Conservation (phyloP, 129 eudicot genomes). For the Helianthus annuus region DNA sequence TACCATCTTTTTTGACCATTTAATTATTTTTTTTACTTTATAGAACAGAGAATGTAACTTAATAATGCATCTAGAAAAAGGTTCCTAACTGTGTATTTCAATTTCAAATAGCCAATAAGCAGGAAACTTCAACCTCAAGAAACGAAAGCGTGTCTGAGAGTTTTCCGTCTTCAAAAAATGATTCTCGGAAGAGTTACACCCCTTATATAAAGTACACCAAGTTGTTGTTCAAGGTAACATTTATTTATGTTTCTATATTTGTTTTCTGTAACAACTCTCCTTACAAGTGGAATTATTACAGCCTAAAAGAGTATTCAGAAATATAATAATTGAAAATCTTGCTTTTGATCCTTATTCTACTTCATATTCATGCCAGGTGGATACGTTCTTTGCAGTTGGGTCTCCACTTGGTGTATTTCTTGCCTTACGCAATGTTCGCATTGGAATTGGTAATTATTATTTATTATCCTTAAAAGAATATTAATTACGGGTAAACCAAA, state of each 20-base stretch:
- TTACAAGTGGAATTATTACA: not conserved
- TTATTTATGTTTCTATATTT: not conserved
- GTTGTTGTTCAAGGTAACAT: slow-evolving; percentile 72
- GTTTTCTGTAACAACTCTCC: not conserved
- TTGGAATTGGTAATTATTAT: slow-evolving; percentile 72
- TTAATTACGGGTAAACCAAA: not conserved
- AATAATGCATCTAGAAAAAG: not conserved
- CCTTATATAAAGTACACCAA: slow-evolving; percentile 81
- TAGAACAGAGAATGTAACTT: not conserved
- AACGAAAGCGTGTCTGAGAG: slow-evolving; percentile 40
- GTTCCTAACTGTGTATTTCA: slow-evolving; percentile 11
- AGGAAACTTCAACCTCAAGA: slow-evolving; percentile 27
- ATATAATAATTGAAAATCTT: not conserved
- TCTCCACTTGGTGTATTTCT: slow-evolving; percentile 99
- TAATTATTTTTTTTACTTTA: not conserved
- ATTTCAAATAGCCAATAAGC: slow-evolving; percentile 40
- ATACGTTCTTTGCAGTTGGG: slow-evolving; percentile 95
- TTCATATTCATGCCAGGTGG: slow-evolving; percentile 65
- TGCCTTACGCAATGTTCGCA: slow-evolving; percentile 86
- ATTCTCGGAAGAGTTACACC: slow-evolving; percentile 43
- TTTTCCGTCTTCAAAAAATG: slow-evolving; percentile 29
- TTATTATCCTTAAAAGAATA: not conserved
- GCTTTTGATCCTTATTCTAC: slow-evolving; percentile 24
- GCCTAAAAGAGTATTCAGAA: not conserved
- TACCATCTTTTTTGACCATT: not conserved